Percentiles rank a stretch among this genome's conserved stretches.
phyloP scores from a whole-genome alignment of 257 asterid genomes.

The Anisodus tanguticus region DNA sequence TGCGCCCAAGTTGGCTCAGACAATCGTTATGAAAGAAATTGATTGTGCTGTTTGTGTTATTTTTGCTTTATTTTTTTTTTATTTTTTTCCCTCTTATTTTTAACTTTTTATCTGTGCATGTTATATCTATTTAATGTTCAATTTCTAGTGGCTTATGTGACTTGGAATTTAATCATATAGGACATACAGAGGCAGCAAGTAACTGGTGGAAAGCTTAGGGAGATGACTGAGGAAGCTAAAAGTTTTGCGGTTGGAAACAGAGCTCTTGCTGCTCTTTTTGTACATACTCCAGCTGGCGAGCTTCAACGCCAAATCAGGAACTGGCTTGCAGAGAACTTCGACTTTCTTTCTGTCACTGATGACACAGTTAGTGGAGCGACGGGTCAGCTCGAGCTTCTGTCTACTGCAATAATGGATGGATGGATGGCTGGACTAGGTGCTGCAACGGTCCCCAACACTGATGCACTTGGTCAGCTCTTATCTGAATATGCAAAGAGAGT shows the following conservation, averaged over 20 bases:
- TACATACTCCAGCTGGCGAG: conserved; percentile 99
- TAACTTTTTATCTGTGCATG: not conserved
- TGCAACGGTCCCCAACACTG: conserved; percentile 85
- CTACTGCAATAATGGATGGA: conserved; percentile 99
- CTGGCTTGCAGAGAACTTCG: conserved; percentile 97
- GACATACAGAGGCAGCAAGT: conserved; percentile 94
- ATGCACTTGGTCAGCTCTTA: conserved; percentile 97
- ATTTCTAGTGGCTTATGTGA: conserved; percentile 33
- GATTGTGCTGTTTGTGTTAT: not conserved
- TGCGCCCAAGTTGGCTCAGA: not conserved
- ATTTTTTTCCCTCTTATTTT: not conserved
- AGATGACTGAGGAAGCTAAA: conserved; percentile 97
- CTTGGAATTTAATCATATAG: conserved; percentile 49
- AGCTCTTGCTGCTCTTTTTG: conserved; percentile 91
- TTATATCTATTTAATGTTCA: conserved; percentile 1
- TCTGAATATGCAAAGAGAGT: conserved; percentile 91
- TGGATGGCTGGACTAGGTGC: conserved; percentile 99
- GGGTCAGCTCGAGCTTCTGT: conserved; percentile 96
- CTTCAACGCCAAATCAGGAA: conserved; percentile 97
- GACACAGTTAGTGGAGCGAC: conserved; percentile 83
- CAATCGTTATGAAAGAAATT: not conserved
- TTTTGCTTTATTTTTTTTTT: not conserved
- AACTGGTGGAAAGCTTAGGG: conserved; percentile 96
- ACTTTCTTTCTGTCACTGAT: conserved; percentile 84
- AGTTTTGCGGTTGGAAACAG: conserved; percentile 78